Evolutionary conservation across 306 rosid species (phyloP).

Genomic region (Vigna angularis): DNA sequence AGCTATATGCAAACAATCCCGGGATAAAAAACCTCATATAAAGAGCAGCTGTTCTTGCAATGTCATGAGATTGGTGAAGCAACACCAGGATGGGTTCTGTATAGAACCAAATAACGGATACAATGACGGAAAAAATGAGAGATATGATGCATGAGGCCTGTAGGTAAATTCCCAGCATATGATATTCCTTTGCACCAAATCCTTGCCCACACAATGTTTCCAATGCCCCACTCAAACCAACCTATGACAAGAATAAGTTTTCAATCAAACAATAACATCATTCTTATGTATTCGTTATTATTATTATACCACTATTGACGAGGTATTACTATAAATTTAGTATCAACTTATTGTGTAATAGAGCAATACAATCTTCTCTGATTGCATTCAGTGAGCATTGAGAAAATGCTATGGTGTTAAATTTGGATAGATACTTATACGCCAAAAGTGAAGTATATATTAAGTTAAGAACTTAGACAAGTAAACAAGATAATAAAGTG

Average conservation of each 20-base stretch:
- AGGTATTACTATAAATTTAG: not conserved
- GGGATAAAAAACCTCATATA: conserved; percentile 72
- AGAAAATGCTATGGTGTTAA: no score
- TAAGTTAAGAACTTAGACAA: no score
- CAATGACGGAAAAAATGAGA: conserved; percentile 54
- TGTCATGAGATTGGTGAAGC: conserved; percentile 68
- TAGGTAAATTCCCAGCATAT: conserved; percentile 75
- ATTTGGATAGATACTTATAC: no score
- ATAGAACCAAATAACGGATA: conserved; percentile 66
- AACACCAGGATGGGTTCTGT: conserved; percentile 65
- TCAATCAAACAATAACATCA: not conserved
- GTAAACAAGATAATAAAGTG: no score
- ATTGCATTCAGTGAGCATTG: no score
- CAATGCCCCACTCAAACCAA: conserved; percentile 85
- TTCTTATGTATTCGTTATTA: not conserved
- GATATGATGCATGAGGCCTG: conserved; percentile 79
- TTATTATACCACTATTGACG: no score
- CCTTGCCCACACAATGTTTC: conserved; percentile 95
- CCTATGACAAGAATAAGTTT: conserved; percentile 42
- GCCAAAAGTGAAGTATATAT: no score
- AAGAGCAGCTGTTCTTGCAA: conserved; percentile 61
- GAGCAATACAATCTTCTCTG: no score
- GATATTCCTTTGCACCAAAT: conserved; percentile 70
- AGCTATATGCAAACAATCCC: conserved; percentile 68
- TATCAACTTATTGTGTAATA: no score